Percentiles rank a stretch among this genome's conserved stretches.
phyloP scores from a whole-genome alignment of 306 rosid species.

The Fragaria ananassa region DNA sequence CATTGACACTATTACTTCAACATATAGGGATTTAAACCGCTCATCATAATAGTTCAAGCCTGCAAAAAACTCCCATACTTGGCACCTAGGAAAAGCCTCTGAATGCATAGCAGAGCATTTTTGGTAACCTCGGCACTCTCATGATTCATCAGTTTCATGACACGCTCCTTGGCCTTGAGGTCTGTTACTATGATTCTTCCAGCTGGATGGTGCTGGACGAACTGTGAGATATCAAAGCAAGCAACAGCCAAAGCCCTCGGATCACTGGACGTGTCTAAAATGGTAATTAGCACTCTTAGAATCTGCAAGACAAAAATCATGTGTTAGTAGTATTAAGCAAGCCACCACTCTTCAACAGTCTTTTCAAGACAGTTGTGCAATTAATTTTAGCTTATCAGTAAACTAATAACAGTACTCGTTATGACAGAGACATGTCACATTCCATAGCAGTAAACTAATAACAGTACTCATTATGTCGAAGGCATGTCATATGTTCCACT shows the following conservation, averaged over 20 bases:
- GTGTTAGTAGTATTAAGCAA: conserved; percentile 18
- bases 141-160: conserved; percentile 91
- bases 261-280: conserved; percentile 79
- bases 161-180: conserved; percentile 95
- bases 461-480: not conserved
- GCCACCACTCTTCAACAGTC: not conserved
- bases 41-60: conserved; percentile 33
- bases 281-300: conserved; percentile 79
- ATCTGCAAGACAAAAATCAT: conserved; percentile 53
- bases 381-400: not conserved
- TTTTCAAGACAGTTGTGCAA: not conserved
- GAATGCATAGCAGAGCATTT: conserved; percentile 92
- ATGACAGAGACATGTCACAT: not conserved
- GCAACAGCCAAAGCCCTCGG: conserved; percentile 87
- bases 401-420: not conserved
- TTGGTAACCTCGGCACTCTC: conserved; percentile 93
- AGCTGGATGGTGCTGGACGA: conserved; percentile 77
- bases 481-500: not conserved
- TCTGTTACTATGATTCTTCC: conserved; percentile 87
- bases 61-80: conserved; percentile 97
- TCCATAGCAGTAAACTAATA: not conserved
- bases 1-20: not conserved
- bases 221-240: conserved; percentile 91
- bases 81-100: conserved; percentile 93
- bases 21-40: not conserved